phyloP scores from a whole-genome alignment of 768 basidiomycete genomes.

The Mycena haematopus region DNA sequence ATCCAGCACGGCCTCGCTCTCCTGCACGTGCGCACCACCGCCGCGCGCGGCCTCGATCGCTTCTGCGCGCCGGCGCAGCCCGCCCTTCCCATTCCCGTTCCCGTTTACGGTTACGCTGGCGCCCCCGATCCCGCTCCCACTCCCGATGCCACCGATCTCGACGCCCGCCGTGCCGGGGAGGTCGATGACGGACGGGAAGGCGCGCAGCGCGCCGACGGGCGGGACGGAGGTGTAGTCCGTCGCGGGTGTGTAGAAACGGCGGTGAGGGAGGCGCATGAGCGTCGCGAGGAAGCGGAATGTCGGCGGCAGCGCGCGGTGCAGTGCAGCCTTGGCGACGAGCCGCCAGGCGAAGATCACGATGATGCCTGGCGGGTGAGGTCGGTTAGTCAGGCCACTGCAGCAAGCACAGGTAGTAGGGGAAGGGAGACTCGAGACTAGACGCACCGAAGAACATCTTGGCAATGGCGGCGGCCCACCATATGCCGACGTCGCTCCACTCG shows the following conservation, averaged over 20 bases:
- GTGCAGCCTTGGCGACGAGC: conserved; percentile 76
- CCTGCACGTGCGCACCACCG: conserved; percentile 38
- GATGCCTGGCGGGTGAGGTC: conserved; percentile 56
- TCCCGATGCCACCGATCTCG: conserved; percentile 53
- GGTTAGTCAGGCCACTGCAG: not conserved
- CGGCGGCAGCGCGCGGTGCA: conserved; percentile 82
- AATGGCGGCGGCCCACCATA: conserved; percentile 56
- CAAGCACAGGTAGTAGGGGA: too few species aligned
- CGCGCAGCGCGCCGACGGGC: conserved; percentile 57
- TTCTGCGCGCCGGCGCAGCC: conserved; percentile 23
- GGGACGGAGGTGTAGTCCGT: conserved; percentile 84
- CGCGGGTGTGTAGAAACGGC: conserved; percentile 90
- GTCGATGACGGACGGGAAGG: conserved; percentile 89
- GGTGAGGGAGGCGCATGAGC: conserved; percentile 74
- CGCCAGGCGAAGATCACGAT: conserved; percentile 87
- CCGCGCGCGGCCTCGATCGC: conserved; percentile 38
- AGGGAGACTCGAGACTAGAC: too few species aligned
- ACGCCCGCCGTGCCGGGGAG: conserved; percentile 60
- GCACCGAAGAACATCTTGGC: conserved; percentile 54
- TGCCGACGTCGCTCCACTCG: conserved; percentile 48
- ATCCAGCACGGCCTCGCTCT: conserved; percentile 47
- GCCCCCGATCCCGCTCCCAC: conserved; percentile 38
- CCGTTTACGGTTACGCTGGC: conserved; percentile 28
- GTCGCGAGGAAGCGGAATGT: conserved; percentile 78
- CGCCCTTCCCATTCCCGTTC: conserved; percentile 28